Percentiles rank a stretch among this genome's conserved stretches.
Conservation (phyloP, 805 yeast species). For the Hanseniaspora singularis region DNA sequence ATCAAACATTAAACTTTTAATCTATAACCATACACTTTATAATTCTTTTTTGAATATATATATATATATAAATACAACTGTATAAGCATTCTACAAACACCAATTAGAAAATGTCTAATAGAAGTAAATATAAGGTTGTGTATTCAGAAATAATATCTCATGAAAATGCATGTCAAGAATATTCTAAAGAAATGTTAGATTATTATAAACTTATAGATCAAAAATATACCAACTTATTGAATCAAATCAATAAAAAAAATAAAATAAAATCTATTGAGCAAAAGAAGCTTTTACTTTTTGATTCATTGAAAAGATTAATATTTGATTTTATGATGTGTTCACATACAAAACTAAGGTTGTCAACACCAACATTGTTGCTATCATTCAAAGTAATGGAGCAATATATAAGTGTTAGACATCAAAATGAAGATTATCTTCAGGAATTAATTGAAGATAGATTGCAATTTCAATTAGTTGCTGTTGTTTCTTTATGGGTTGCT, state of each 20-base stretch:
- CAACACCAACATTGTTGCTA: constrained; percentile 52
- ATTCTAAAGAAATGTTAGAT: constrained; percentile 9
- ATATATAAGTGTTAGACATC: constrained; percentile 38
- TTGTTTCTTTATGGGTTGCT: constrained; percentile 83
- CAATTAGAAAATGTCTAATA: constrained; percentile 1
- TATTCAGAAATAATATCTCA: constrained; percentile 13
- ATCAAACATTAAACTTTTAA: too few relatives aligned
- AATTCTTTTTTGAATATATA: too few relatives aligned
- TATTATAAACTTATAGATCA: constrained; percentile 6
- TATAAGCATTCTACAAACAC: too few relatives aligned
- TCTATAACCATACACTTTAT: too few relatives aligned
- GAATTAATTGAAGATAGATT: constrained; percentile 14
- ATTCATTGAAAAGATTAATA: constrained; percentile 57
- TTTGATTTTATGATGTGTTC: constrained; percentile 72
- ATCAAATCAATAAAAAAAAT: background rate
- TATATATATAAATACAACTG: too few relatives aligned
- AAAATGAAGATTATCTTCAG: background rate
- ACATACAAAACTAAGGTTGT: constrained; percentile 50
- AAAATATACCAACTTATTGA: background rate
- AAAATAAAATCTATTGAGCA: background rate
- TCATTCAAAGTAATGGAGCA: constrained; percentile 69
- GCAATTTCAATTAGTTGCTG: constrained; percentile 56
- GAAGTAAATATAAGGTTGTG: background rate
- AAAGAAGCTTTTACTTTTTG: constrained; percentile 17
- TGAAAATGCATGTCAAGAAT: constrained; percentile 15